Conservation (phyloP, 768 basidiomycete genomes). For the Russula brevipes region DNA sequence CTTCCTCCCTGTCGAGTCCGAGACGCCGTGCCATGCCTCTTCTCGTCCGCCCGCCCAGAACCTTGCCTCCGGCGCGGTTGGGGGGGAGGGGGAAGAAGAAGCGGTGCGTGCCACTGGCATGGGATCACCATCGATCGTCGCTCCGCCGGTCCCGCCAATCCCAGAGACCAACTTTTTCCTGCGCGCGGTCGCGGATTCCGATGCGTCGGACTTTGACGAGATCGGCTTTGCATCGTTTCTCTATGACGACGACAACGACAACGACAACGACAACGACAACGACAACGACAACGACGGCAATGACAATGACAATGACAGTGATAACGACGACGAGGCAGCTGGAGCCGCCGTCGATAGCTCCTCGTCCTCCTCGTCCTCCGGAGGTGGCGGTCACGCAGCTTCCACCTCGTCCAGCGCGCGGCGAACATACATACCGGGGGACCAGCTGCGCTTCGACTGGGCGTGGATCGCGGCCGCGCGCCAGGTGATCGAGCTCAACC, state of each 20-base stretch:
- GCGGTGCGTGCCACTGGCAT: too few relatives aligned
- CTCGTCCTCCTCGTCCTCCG: neutral
- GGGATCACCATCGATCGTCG: neutral
- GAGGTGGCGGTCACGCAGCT: neutral
- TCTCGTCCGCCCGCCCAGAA: neutral
- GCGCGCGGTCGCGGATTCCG: neutral
- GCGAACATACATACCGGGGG: slow-evolving; percentile 26
- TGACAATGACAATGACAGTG: too few relatives aligned
- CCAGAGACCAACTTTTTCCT: slow-evolving; percentile 1
- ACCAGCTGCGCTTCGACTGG: slow-evolving; percentile 42
- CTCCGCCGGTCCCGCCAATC: neutral
- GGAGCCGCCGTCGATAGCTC: neutral
- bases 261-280: neutral
- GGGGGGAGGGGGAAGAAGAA: neutral
- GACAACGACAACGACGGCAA: neutral
- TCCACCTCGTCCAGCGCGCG: slow-evolving; percentile 18
- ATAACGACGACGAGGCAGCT: neutral
- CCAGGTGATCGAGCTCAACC: slow-evolving; percentile 47
- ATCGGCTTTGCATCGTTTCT: too few relatives aligned
- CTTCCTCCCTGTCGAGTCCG: slow-evolving; percentile 30
- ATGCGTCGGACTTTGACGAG: neutral
- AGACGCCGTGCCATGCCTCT: too few relatives aligned
- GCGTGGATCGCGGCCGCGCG: slow-evolving; percentile 47
- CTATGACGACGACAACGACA: neutral
- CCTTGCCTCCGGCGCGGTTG: neutral